Evolutionary conservation across 2,329 filamentous ascomycete genomes (phyloP), one percentile per base, ranked within the genome.

Genomic region (Botrytis porri): DNA sequence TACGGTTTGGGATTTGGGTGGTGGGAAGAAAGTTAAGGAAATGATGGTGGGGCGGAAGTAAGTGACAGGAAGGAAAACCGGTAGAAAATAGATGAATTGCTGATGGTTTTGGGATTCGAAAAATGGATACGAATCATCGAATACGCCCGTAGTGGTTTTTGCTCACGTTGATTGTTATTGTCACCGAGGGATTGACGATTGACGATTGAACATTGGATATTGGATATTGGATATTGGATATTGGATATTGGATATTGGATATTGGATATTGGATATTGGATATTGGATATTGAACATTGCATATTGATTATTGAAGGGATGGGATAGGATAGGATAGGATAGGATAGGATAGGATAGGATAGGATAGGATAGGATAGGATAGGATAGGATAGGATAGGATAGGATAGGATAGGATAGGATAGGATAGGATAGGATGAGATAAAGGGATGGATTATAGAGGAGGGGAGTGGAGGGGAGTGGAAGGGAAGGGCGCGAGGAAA

Each of bases 1-100:
- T 63, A 41, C 37, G 14, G 20, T 20, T 41, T 63, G 61, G 61
- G 61, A 41, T 41, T 41, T 43, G 61, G 25, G 61, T 41, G 60
- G 37, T 41, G 37, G 16, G 37, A 61, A 43, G 54, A 61, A 61
- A 57, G 32, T 35, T 8, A 45, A 43, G 57, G 41, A 72, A 60
- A 39, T 72, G 41, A 67, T 69, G 70, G 70, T 72, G 70, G 70
- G 62, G 62, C 62, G 9, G 54, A n/a, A 60, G 35, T 43, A 22
- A 66, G 43, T 32, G 43, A 60, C 22, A 45, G 37, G 62, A 45
- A 32, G 29, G n/a, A 60, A 59, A 69, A 37, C n/a, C 22, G 54
- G 63, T 57, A 35, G 22, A 41, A 67, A 41, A 57, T 29, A 57
- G 48, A 67, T 41, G 64, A 57, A 37, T n/a, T 37, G 43, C 48